Evolutionary conservation across 371 early-diverging fungal genomes (phyloP).

Genomic region (Modicella reniformis): DNA sequence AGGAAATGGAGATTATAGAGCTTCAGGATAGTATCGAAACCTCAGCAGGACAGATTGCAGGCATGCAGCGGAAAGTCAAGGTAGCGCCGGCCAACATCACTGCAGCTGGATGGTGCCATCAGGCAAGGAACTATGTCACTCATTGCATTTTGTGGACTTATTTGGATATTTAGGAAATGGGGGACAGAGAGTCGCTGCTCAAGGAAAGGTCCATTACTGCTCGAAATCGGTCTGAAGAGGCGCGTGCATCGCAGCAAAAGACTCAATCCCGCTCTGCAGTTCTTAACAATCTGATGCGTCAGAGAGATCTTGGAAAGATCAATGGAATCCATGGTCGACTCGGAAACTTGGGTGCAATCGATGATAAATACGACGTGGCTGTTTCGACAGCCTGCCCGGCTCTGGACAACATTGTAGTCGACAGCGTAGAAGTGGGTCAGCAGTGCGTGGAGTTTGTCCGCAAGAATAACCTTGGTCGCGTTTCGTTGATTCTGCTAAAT

Average conservation of each 20-base stretch:
- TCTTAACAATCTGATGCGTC: slow-evolving; percentile 75
- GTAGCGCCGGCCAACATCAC: slow-evolving; percentile 4
- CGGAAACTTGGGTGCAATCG: slow-evolving; percentile 96
- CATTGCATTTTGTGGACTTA: not conserved
- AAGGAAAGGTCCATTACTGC: slow-evolving; percentile 50
- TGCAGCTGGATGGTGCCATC: not conserved
- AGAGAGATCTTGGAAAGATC: slow-evolving; percentile 84
- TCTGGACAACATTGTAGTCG: slow-evolving; percentile 96
- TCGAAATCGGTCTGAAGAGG: slow-evolving; percentile 76
- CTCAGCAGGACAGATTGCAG: slow-evolving; percentile 56
- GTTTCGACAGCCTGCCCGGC: slow-evolving; percentile 91
- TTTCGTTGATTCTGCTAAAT: slow-evolving; percentile 90
- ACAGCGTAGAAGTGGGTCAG: slow-evolving; percentile 92
- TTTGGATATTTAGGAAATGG: slow-evolving; percentile 24
- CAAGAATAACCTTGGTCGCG: slow-evolving; percentile 88
- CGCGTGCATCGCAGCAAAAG: slow-evolving; percentile 68
- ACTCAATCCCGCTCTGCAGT: slow-evolving; percentile 82
- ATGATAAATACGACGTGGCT: slow-evolving; percentile 95
- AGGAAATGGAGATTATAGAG: slow-evolving; percentile 61
- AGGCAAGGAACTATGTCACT: not conserved
- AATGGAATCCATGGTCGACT: slow-evolving; percentile 93
- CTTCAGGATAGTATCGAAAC: slow-evolving; percentile 57
- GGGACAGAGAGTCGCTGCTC: slow-evolving; percentile 19
- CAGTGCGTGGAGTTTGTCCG: slow-evolving; percentile 93
- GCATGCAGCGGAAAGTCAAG: slow-evolving; percentile 55